Evolutionary conservation across 2,329 filamentous ascomycete genomes (phyloP), one percentile per base, ranked within the genome.

Genomic region (Ophiognomonia clavigignenti-juglandacearum): DNA sequence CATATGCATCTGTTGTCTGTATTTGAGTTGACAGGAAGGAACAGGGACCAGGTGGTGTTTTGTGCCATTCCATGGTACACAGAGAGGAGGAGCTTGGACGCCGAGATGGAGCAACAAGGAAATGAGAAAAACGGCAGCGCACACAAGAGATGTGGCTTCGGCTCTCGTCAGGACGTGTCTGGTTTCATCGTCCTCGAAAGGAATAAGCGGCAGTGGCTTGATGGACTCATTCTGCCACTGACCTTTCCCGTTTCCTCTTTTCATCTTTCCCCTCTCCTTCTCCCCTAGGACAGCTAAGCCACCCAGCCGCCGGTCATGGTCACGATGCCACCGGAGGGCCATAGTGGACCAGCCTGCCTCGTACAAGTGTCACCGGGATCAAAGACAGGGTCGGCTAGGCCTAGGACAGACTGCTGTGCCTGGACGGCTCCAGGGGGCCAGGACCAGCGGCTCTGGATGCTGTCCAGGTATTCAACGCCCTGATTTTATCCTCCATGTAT

Each of bases 151-250:
- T n/a, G n/a, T 39, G 36, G 43, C 43, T 39, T 40, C 27, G 31
- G 44, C 44, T 36, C 39, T 46, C 35, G 36, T 39, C 35, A 26
- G 37, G 39, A 34, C 27, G 32, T 47, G 43, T 40, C 39, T 43
- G 44, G 48, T 50, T 47, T 50, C 48, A 50, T 40, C 48, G 6
- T 43, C 29, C 39, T 37, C 44, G 24, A 34, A 34, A 23, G 19
- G 36, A 39, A 29, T 13, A 13, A 36, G 40, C 19, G 31, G 20
- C 36, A 31, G 36, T 43, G 31, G 39, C 44, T 26, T 45, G 43
- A 39, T 36, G 27, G 27, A 40, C 18, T 24, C n/a, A 23, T 24
- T 24, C 23, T 31, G n/a, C n/a, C n/a, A n/a, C n/a, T n/a, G n/a
- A n/a, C 29, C 13, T 16, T 29, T 10, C 10, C 24, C 24, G 24